A percentile compares a stretch with the other conserved stretches of the same genome.
Conservation (phyloP, 176 grass and related monocot species). For the Triticum turgidum region DNA sequence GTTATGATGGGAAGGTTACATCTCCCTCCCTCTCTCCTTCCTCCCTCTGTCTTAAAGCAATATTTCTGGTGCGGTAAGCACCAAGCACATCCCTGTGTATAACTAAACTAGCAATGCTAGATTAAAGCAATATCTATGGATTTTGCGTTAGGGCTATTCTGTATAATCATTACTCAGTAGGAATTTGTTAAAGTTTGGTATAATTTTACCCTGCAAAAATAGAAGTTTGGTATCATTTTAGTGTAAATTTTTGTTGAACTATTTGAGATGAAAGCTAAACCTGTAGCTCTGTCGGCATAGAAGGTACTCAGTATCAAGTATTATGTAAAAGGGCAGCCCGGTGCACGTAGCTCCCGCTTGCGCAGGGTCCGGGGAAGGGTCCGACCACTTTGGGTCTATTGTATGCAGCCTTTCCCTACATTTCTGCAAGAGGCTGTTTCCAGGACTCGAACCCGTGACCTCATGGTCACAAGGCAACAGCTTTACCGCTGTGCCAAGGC, state of each 20-base stretch:
- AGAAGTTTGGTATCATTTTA: background rate
- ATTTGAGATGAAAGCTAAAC: background rate
- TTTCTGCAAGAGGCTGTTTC: too few species aligned
- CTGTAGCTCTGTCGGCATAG: background rate
- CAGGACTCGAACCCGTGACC: too few species aligned
- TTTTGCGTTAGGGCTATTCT: conserved; percentile 2
- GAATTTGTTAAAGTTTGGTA: background rate
- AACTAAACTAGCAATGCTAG: conserved; percentile 22
- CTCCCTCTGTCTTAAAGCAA: background rate
- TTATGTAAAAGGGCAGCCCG: background rate
- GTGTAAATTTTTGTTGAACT: conserved; percentile 9
- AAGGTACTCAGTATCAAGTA: conserved; percentile 9
- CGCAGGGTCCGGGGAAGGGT: too few species aligned
- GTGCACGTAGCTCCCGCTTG: too few species aligned
- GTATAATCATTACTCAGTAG: background rate
- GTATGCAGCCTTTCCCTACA: too few species aligned
- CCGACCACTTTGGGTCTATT: too few species aligned
- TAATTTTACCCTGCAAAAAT: background rate
- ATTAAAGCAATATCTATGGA: conserved; percentile 21
- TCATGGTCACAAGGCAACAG: too few species aligned
- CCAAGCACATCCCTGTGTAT: background rate
- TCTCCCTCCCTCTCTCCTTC: background rate
- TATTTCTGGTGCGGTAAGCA: background rate
- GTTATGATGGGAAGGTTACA: conserved; percentile 98
- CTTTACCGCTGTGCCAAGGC: too few species aligned